A percentile compares a stretch with the other conserved stretches of the same genome.
These are phyloP conservation scores for Fusarium graminum DNA, from an alignment of 2,329 filamentous ascomycete species.

Conservation along the genomic window DNA sequence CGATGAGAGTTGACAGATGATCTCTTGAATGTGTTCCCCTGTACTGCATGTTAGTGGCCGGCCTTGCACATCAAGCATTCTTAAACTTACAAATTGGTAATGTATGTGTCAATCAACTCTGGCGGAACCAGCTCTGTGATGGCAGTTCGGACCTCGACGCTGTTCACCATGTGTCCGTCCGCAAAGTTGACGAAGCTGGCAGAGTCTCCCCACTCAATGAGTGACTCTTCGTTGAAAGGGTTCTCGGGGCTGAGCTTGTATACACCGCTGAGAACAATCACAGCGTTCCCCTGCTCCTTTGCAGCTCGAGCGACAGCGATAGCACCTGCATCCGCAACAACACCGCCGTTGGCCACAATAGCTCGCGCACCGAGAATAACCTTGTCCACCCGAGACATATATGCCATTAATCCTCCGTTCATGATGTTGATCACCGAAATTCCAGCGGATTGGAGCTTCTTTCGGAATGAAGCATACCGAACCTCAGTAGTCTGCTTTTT, in stretches of 20 bases:
- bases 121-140: slow-evolving; percentile 86
- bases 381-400: slow-evolving; percentile 96
- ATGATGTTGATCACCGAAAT: slow-evolving; percentile 87
- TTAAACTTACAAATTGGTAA: slow-evolving; percentile 76
- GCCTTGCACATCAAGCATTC: slow-evolving; percentile 4
- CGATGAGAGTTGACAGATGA: slow-evolving; percentile 79
- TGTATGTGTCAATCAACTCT: slow-evolving; percentile 82
- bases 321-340: slow-evolving; percentile 87
- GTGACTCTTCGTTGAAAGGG: slow-evolving; percentile 82
- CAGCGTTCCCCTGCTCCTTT: slow-evolving; percentile 82
- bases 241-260: slow-evolving; percentile 95
- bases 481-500: slow-evolving; percentile 55
- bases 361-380: slow-evolving; percentile 90
- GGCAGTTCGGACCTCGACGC: slow-evolving; percentile 82
- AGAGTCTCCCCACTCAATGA: slow-evolving; percentile 89
- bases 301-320: slow-evolving; percentile 87
- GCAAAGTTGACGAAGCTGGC: slow-evolving; percentile 81
- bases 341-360: slow-evolving; percentile 88
- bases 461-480: slow-evolving; percentile 72
- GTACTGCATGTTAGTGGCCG: slow-evolving; percentile 3
- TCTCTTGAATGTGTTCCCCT: slow-evolving; percentile 77
- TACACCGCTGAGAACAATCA: slow-evolving; percentile 89
- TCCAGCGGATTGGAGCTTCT: slow-evolving; percentile 81
- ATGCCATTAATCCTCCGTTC: slow-evolving; percentile 87
- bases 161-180: slow-evolving; percentile 82